These are phyloP conservation scores for Apodospora peruviana DNA, from an alignment of 495 filamentous ascomycete genomes.

Conservation along the genomic window DNA sequence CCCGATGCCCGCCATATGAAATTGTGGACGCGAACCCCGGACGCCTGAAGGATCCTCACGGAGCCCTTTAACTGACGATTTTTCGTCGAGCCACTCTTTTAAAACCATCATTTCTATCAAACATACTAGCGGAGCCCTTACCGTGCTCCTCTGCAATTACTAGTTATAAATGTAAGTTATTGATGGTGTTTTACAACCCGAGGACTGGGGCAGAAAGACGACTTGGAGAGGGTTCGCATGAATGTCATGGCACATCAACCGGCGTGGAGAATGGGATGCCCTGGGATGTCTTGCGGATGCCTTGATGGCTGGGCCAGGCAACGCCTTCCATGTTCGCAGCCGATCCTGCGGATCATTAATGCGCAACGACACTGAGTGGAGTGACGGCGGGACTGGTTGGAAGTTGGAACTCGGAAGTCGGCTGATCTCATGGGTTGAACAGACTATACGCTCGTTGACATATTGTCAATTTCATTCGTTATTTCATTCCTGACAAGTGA, in stretches of 20 bases:
- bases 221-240: background rate
- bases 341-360: slow-evolving; percentile 33
- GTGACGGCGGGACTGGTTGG: too few species aligned
- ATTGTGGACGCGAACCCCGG: slow-evolving; percentile 21
- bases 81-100: slow-evolving; percentile 47
- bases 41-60: slow-evolving; percentile 15
- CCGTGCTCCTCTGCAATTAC: slow-evolving; percentile 4
- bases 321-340: slow-evolving; percentile 8
- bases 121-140: background rate
- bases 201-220: too few species aligned
- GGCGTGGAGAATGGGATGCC: background rate
- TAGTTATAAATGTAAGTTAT: slow-evolving; percentile 22
- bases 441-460: slow-evolving; percentile 56
- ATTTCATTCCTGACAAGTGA: slow-evolving; percentile 47
- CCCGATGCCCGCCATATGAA: slow-evolving; percentile 30
- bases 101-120: slow-evolving; percentile 12
- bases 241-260: background rate
- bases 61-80: slow-evolving; percentile 19
- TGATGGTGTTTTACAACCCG: background rate
- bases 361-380: slow-evolving; percentile 7
- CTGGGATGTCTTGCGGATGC: too few species aligned
- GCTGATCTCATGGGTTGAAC: slow-evolving; percentile 21
- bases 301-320: slow-evolving; percentile 2
- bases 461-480: slow-evolving; percentile 64
- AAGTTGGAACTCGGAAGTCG: too few species aligned